These are phyloP conservation scores for Paramecium sonneborni DNA, from an alignment of 73 alveolate genomes.

Conservation along the genomic window DNA sequence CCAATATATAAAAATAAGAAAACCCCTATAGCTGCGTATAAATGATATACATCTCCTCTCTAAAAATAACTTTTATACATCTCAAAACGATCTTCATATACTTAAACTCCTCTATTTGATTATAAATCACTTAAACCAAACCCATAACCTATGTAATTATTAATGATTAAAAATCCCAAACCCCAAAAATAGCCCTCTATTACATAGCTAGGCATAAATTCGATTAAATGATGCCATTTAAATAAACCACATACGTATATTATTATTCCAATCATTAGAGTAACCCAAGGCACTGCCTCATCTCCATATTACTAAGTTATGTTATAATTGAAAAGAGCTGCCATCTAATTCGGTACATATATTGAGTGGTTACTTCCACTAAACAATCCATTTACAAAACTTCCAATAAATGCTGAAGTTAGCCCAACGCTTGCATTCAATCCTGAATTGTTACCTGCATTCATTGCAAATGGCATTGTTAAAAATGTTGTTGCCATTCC, in stretches of 20 bases:
- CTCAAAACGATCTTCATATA: conserved; percentile 26
- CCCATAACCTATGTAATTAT: conserved; percentile 28
- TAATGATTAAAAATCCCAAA: conserved; percentile 7
- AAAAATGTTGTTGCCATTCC: conserved; percentile 34
- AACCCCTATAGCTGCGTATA: neutral
- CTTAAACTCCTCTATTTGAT: neutral
- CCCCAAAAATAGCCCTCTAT: conserved; percentile 43
- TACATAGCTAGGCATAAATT: conserved; percentile 27
- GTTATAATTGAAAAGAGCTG: neutral
- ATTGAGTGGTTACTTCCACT: conserved; percentile 56
- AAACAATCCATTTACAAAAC: conserved; percentile 23
- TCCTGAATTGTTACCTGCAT: conserved; percentile 32
- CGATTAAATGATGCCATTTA: conserved; percentile 1
- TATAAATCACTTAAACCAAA: conserved; percentile 39
- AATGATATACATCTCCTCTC: neutral
- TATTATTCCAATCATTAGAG: conserved; percentile 4
- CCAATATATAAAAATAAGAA: conserved; percentile 27
- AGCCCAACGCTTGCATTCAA: neutral
- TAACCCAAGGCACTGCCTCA: conserved; percentile 43
- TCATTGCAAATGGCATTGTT: conserved; percentile 28
- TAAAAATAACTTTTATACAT: conserved; percentile 21
- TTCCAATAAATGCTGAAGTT: conserved; percentile 18
- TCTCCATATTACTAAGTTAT: no score
- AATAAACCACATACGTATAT: neutral
- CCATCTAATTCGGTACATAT: conserved; percentile 9